phyloP scores from a whole-genome alignment of 768 basidiomycete species.

The Panaeolus cyanescens region DNA sequence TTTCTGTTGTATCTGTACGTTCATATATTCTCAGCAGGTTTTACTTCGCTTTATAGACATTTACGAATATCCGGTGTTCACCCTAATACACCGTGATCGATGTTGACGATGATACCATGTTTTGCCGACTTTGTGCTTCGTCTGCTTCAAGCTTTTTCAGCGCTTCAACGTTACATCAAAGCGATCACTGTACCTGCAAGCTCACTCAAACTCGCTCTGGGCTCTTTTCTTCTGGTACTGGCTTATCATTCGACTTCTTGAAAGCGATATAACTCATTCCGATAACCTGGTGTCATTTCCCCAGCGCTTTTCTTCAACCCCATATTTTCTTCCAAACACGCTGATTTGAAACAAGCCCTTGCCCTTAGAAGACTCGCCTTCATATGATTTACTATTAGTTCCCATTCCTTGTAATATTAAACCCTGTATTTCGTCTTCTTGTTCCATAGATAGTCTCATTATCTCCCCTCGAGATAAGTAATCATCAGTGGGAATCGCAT shows the following conservation, averaged over 20 bases:
- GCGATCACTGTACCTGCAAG: background rate
- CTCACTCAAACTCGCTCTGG: too few species aligned
- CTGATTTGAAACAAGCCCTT: background rate
- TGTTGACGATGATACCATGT: background rate
- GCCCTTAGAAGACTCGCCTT: background rate
- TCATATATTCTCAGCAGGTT: constrained; percentile 8
- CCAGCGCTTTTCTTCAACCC: background rate
- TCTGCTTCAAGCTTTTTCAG: background rate
- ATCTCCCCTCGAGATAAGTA: background rate
- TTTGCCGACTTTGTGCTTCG: background rate
- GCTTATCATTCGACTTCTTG: background rate
- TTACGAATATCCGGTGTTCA: constrained; percentile 25
- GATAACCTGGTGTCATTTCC: background rate
- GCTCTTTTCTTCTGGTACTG: background rate
- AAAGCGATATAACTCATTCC: background rate
- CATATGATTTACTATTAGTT: background rate
- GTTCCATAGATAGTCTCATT: background rate
- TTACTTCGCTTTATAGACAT: constrained; percentile 8
- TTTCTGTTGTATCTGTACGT: constrained; percentile 18
- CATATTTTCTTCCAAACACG: background rate
- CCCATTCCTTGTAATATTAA: background rate
- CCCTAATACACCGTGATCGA: constrained; percentile 24
- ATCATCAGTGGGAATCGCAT: constrained; percentile 1
- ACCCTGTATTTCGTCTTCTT: background rate
- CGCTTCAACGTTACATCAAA: background rate